Percentiles rank a stretch among this genome's conserved stretches.
These are phyloP conservation scores for Deakozyma indianensis DNA, from an alignment of 805 yeast genomes.

Conservation along the genomic window DNA sequence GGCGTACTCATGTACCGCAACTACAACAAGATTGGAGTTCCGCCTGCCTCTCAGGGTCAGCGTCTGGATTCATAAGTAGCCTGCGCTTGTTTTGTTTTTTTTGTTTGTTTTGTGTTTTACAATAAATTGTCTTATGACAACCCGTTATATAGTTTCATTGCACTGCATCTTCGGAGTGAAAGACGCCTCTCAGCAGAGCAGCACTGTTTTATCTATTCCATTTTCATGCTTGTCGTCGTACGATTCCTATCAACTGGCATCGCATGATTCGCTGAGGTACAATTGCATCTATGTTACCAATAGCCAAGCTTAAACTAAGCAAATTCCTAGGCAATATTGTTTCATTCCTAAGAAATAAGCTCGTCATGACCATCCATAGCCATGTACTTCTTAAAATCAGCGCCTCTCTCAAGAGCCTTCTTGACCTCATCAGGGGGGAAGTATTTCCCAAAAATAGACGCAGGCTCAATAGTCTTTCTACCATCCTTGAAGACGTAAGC, in stretches of 20 bases:
- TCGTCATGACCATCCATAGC: not conserved
- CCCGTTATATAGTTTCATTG: not conserved
- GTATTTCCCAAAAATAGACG: constrained; percentile 37
- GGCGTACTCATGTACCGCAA: constrained; percentile 68
- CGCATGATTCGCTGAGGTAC: no score
- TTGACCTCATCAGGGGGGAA: constrained; percentile 37
- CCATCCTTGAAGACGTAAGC: constrained; percentile 74
- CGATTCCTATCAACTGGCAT: no score
- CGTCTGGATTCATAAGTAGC: not conserved
- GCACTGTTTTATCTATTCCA: no score
- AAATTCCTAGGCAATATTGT: no score
- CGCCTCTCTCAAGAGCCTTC: constrained; percentile 7
- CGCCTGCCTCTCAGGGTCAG: constrained; percentile 1
- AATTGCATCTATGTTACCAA: no score
- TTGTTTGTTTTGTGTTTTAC: constrained; percentile 1
- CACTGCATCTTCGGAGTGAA: not conserved
- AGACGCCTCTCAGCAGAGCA: constrained; percentile 3
- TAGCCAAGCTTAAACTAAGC: no score
- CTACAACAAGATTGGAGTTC: constrained; percentile 42
- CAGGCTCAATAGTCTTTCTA: constrained; percentile 59
- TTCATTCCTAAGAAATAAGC: no score
- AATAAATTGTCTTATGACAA: not conserved
- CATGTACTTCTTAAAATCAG: not conserved
- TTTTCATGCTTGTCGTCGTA: no score
- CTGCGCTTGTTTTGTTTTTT: not conserved